Evolutionary conservation across 805 yeast genomes (phyloP), one percentile per base, ranked within the genome.

Genomic region (Schizosaccharomyces osmophilus): DNA sequence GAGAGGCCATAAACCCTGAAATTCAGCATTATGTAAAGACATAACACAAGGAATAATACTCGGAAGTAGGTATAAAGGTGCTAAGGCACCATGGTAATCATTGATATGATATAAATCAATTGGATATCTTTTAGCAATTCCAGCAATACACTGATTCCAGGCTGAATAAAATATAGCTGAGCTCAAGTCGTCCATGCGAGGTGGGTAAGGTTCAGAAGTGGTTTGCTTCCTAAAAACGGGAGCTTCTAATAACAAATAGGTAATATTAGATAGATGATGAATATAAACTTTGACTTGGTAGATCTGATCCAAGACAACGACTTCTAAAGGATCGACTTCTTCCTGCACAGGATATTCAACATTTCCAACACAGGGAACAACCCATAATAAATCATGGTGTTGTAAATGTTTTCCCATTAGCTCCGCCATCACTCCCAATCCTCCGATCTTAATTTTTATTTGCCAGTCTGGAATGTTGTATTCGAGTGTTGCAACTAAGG

Each of bases 61-160:
- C n/a, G 60, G 60, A 19, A 57, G 60, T 3, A 57, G 60, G 26
- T 57, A 57, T 13, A 39, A 17, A n/a, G 60, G 60, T 8, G 60
- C 60, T 13, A 57, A 36, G 17, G 60, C 60, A 29, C 60, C 60
- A 41, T 57, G 60, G 26, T 57, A 57, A 41, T 57, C 60, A 26
- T 57, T 57, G 1, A 57, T 57, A n/a, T 57, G 60, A 17, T 57
- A 57, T 22, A 57, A n/a, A 22, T 57, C 60, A 17, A 41, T 36
- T 8, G 43, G 43, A 24, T 57, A 57, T 41, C 60, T 39, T 36
- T 26, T 36, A 36, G 36, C 36, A n/a, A 36, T 36, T 5, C 48
- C 60, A 22, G 60, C 60, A 22, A 57, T 57, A n/a, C 60, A 57
- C 15, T 57, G 60, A 24, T 57, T 57, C 60, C 60, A 57, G 22